phyloP scores from a whole-genome alignment of 2,329 filamentous ascomycete species.

The Curvularia spicifera region DNA sequence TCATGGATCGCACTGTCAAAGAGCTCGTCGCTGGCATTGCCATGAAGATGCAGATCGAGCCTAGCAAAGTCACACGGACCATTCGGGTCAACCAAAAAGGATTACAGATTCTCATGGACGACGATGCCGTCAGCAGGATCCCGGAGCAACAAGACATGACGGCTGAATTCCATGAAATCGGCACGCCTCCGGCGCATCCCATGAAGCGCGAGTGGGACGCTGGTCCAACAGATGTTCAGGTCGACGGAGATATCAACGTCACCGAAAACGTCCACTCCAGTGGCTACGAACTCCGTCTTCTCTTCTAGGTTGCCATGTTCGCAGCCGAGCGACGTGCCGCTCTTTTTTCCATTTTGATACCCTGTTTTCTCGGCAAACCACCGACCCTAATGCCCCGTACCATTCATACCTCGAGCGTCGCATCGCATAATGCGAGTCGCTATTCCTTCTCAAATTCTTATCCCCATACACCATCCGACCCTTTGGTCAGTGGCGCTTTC shows the following conservation, averaged over 20 bases:
- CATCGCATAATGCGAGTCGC: conserved; percentile 18
- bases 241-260: conserved; percentile 56
- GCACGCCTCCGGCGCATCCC: conserved; percentile 49
- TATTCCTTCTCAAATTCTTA: conserved; percentile 24
- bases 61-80: conserved; percentile 71
- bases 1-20: conserved; percentile 75
- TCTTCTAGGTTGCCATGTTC: conserved; percentile 47
- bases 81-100: conserved; percentile 76
- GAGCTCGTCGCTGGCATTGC: conserved; percentile 77
- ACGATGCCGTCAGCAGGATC: conserved; percentile 83
- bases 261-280: conserved; percentile 53
- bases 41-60: conserved; percentile 80
- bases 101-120: conserved; percentile 84
- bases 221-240: conserved; percentile 55
- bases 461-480: conserved; percentile 16
- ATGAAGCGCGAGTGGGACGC: conserved; percentile 62
- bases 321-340: conserved; percentile 9
- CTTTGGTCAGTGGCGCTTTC: conserved; percentile 32
- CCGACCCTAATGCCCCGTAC: conserved; percentile 44
- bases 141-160: conserved; percentile 91
- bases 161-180: conserved; percentile 71
- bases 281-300: conserved; percentile 58
- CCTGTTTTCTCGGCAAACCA: conserved; percentile 26
- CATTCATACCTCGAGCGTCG: conserved; percentile 33
- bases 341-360: conserved; percentile 17